Evolutionary conservation across 345 rosid species (phyloP).

Genomic region (Salix dunnii): DNA sequence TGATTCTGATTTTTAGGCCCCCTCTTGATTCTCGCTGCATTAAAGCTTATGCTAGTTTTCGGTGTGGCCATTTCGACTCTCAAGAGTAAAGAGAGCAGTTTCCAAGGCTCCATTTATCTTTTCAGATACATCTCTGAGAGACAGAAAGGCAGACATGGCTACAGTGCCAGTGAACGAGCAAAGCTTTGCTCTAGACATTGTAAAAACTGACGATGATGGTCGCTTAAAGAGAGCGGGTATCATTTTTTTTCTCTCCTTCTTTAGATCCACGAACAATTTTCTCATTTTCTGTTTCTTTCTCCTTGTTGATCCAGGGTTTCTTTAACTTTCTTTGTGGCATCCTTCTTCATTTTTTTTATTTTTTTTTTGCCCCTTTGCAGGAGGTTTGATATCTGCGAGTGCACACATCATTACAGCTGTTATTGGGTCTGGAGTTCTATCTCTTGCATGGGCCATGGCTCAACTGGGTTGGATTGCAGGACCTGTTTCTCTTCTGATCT

Average conservation of each 20-base stretch:
- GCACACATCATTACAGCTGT: slow-evolving; percentile 21
- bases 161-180: not conserved
- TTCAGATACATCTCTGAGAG: not conserved
- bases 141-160: not conserved
- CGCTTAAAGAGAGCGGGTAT: slow-evolving; percentile 6
- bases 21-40: too few relatives aligned
- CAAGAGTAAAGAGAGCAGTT: too few relatives aligned
- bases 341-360: not conserved
- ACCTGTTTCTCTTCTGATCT: not conserved
- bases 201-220: slow-evolving; percentile 11
- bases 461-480: slow-evolving; percentile 21
- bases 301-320: not conserved
- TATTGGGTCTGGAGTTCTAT: slow-evolving; percentile 19
- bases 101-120: too few relatives aligned
- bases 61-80: too few relatives aligned
- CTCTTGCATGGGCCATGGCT: slow-evolving; percentile 21
- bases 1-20: too few relatives aligned
- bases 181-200: not conserved
- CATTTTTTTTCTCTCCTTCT: not conserved
- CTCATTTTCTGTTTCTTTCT: not conserved
- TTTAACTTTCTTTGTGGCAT: not conserved
- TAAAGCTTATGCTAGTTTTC: too few relatives aligned
- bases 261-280: not conserved
- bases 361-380: not conserved
- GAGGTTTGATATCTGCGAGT: slow-evolving; percentile 10